These are phyloP conservation scores for Gaultheria prostrata DNA, from an alignment of 148 eudicot genomes.

Conservation along the genomic window DNA sequence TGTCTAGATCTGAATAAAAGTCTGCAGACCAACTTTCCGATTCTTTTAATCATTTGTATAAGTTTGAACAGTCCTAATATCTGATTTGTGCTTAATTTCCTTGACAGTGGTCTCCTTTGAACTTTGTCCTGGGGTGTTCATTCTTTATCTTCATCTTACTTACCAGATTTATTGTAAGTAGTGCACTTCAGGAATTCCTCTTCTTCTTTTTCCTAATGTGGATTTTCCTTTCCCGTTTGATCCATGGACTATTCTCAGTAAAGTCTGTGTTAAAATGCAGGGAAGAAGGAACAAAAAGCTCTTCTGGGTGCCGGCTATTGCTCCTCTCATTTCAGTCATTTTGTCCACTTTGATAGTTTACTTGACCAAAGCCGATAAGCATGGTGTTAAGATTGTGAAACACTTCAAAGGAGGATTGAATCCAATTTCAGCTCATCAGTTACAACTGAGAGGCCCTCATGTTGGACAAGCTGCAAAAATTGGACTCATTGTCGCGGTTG, in stretches of 20 bases:
- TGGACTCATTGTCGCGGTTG: slow-evolving; percentile 37
- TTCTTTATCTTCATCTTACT: slow-evolving; percentile 45
- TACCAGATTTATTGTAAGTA: slow-evolving; percentile 36
- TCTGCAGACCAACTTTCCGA: neutral
- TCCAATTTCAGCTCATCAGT: slow-evolving; percentile 40
- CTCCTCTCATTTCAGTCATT: slow-evolving; percentile 44
- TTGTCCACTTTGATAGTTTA: slow-evolving; percentile 44
- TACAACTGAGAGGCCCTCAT: slow-evolving; percentile 34
- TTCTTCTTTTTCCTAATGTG: no score
- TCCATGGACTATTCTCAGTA: neutral
- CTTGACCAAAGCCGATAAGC: slow-evolving; percentile 44
- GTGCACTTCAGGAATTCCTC: neutral
- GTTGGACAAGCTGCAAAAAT: slow-evolving; percentile 35
- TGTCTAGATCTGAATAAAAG: neutral
- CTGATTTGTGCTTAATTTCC: neutral
- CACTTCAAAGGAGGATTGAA: slow-evolving; percentile 49
- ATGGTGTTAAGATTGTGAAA: slow-evolving; percentile 42
- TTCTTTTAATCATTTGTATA: no score
- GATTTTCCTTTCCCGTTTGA: neutral
- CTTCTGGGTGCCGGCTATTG: slow-evolving; percentile 54
- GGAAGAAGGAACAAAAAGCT: slow-evolving; percentile 44
- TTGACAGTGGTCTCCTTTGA: slow-evolving; percentile 41
- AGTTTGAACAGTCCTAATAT: neutral
- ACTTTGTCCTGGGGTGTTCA: slow-evolving; percentile 47
- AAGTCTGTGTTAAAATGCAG: slow-evolving; percentile 22